Evolutionary conservation across 768 basidiomycete species (phyloP), one percentile per base, ranked within the genome.

Genomic region (Neoboletus brunneissimus): DNA sequence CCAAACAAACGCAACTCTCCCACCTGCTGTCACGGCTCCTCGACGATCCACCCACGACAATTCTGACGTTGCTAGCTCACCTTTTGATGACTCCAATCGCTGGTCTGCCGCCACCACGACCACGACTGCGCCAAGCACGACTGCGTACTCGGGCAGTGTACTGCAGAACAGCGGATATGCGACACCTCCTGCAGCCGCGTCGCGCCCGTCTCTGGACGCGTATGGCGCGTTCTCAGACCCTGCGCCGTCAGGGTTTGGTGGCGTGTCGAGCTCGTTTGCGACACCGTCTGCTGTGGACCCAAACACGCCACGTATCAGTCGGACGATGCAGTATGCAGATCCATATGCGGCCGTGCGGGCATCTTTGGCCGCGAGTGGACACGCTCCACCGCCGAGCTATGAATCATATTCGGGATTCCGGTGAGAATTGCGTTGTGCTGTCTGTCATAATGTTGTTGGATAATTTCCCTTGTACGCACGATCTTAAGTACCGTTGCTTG

Each of bases 241-340:
- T 40, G 82, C 91, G 1, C 91, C 93, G 1, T 83, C 78, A 54
- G 91, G 89, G 23, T 93, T 87, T 62, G 82, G 78, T 45, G 73
- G 72, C 13, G 71, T 74, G 13, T 70, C 75, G 2, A 73, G 70
- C 29, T 70, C 73, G 51, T 62, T 59, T 42, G 64, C 64, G n/a
- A 72, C 67, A 4, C 65, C 80, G 2, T 65, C 78, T 16, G 56
- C 72, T 11, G 56, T 54, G 12, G 69, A 72, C 8, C 51, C 64
- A 22, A 73, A 63, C 16, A 68, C 76, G 0, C 77, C 79, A 29
- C 81, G 84, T 27, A 76, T 94, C 38, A 94, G 91, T 71, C 76
- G 92, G 68, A 95, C 94, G 52, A 94, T 96, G 93, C 91, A 94
- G 69, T 91, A 93, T 65, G 91, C 91, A 23, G 88, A 94, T 66